Conservation (phyloP, 2,329 filamentous ascomycete species). For the Alternaria rosae region DNA sequence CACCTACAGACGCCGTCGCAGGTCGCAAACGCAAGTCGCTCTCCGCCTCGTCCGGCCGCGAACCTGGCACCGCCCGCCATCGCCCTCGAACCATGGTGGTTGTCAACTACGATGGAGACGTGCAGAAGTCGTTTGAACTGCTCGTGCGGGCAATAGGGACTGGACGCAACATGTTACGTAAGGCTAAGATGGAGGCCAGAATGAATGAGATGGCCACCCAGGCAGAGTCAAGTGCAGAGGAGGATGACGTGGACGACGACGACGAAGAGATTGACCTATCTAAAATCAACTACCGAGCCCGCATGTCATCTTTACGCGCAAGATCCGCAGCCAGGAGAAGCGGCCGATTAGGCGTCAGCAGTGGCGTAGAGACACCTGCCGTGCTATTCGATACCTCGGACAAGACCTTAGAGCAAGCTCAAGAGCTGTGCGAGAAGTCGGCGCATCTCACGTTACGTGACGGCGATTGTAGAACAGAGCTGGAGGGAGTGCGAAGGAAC, state of each 20-base stretch:
- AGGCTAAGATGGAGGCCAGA: constrained; percentile 83
- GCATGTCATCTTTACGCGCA: constrained; percentile 42
- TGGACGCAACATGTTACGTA: constrained; percentile 83
- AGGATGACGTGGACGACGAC: constrained; percentile 34
- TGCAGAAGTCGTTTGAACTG: constrained; percentile 82
- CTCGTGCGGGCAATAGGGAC: constrained; percentile 82
- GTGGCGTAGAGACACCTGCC: constrained; percentile 24
- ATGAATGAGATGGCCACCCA: constrained; percentile 60
- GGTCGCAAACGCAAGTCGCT: constrained; percentile 54
- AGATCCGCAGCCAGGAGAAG: constrained; percentile 28
- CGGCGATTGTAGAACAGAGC: constrained; percentile 81
- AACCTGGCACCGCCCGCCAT: constrained; percentile 62
- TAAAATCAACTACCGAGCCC: constrained; percentile 49
- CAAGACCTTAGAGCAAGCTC: constrained; percentile 78
- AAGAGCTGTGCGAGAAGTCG: constrained; percentile 82
- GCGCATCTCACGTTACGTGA: constrained; percentile 90
- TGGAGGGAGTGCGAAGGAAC: constrained; percentile 71
- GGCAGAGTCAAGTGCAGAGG: constrained; percentile 38
- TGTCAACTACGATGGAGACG: constrained; percentile 90
- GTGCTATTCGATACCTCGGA: constrained; percentile 70
- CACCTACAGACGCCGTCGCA: constrained; percentile 25
- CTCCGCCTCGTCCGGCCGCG: constrained; percentile 50
- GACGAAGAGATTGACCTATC: constrained; percentile 38
- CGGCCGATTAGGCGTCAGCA: constrained; percentile 10
- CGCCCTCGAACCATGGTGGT: constrained; percentile 78